These are phyloP conservation scores for Chaetomium sp. DNA, from an alignment of 2,329 filamentous ascomycete species.

Conservation along the genomic window DNA sequence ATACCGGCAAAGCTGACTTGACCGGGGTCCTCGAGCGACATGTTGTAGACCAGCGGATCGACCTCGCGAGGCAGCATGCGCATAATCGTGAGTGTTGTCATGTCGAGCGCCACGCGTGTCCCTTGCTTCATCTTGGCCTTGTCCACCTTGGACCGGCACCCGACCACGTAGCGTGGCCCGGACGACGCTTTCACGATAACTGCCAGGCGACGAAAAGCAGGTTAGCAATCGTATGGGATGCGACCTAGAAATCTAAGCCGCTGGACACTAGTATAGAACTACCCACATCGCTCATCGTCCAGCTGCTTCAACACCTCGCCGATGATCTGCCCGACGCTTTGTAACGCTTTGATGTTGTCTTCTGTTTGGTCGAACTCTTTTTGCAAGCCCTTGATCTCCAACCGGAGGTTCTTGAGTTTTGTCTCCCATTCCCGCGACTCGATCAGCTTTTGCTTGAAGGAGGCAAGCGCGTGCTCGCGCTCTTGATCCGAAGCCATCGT, in stretches of 20 bases:
- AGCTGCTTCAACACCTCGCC: slow-evolving; percentile 98
- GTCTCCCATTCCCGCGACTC: slow-evolving; percentile 98
- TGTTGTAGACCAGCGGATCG: slow-evolving; percentile 98
- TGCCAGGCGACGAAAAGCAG: slow-evolving; percentile 32
- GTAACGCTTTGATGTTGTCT: slow-evolving; percentile 98
- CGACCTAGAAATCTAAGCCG: slow-evolving; percentile 18
- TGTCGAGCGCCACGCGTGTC: slow-evolving; percentile 92
- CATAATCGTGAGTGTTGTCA: slow-evolving; percentile 99
- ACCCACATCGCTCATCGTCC: slow-evolving; percentile 94
- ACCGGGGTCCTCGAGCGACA: slow-evolving; percentile 96
- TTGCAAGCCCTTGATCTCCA: slow-evolving; percentile 93
- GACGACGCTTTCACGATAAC: slow-evolving; percentile 98
- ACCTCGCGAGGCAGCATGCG: slow-evolving; percentile 98
- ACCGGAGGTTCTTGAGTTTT: slow-evolving; percentile 86
- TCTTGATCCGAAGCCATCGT: slow-evolving; percentile 50
- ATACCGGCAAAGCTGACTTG: slow-evolving; percentile 98
- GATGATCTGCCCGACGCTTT: slow-evolving; percentile 98
- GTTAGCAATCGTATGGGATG: slow-evolving; percentile 20
- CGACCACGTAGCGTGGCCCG: slow-evolving; percentile 94
- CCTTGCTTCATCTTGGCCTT: slow-evolving; percentile 97
- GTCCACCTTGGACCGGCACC: slow-evolving; percentile 97
- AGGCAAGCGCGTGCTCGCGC: slow-evolving; percentile 64
- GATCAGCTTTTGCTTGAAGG: slow-evolving; percentile 75
- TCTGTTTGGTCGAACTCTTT: slow-evolving; percentile 95
- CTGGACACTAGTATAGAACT: neutral